Evolutionary conservation across 371 early-diverging fungal genomes (phyloP).

Genomic region (Syncephalastrum contaminatum): DNA sequence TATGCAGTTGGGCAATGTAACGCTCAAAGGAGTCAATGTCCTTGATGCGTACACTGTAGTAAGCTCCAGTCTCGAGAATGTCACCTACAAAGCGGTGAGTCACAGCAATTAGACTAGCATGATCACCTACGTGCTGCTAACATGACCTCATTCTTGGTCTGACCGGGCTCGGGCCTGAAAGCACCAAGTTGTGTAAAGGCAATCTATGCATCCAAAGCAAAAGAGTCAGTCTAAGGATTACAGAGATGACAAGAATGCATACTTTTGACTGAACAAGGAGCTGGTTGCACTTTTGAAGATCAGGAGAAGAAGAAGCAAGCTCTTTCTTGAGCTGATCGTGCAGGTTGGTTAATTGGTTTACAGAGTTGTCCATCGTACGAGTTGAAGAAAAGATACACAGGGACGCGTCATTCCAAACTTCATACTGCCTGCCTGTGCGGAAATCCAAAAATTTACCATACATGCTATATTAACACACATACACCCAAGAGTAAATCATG

Average conservation of each 20-base stretch:
- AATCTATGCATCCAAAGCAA: constrained; percentile 49
- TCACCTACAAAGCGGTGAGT: constrained; percentile 59
- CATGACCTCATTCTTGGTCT: constrained; percentile 63
- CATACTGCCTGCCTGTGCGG: neutral
- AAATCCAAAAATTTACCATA: too few relatives aligned
- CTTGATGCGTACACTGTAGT: constrained; percentile 78
- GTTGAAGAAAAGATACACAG: constrained; percentile 8
- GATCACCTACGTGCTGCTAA: constrained; percentile 65
- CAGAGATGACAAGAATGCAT: constrained; percentile 2
- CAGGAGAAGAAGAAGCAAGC: constrained; percentile 64
- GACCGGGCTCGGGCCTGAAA: constrained; percentile 59
- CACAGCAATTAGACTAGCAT: neutral
- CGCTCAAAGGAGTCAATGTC: constrained; percentile 92
- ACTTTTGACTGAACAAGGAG: constrained; percentile 82
- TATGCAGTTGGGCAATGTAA: constrained; percentile 90
- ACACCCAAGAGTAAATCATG: neutral
- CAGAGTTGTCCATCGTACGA: constrained; percentile 14
- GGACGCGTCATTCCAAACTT: neutral
- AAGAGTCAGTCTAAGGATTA: neutral
- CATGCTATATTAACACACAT: neutral
- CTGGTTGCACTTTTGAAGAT: constrained; percentile 72
- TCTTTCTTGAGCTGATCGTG: constrained; percentile 63
- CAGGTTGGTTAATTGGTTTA: constrained; percentile 35
- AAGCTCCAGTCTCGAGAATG: constrained; percentile 90
- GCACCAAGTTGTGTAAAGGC: constrained; percentile 73